Base-by-base conservation (phyloP, 2,329 filamentous ascomycete species). In the Alternaria sp. region DNA sequence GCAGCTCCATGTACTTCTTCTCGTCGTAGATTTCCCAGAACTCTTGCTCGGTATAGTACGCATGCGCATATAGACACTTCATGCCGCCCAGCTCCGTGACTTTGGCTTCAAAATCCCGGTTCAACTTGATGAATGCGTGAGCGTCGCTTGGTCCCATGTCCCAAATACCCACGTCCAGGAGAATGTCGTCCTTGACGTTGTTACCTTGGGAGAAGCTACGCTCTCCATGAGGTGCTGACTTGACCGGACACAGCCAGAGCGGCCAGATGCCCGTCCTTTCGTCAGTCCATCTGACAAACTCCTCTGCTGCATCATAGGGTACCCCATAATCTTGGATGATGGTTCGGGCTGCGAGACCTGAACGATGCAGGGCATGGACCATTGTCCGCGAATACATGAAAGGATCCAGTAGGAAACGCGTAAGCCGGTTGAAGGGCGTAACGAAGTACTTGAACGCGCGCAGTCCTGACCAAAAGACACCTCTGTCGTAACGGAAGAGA, bases 1-100 rank as follows among this genome's bases (percentile, higher is more conserved):
- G 80, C 67, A 92, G 77, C 1, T 71, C 80, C 48, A 88, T 83
- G 74, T 92, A 92, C 83, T 83, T 87, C 23, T 75, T 72, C 46
- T 80, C 77, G 51, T 86, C 81, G 73, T 91, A 91, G 51, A 88
- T 82, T 28, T 79, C 71, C 88, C 89, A 91, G 73, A 91, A 92
- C 72, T 90, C 86, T 1, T 83, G 78, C 72, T 90, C 85, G 17
- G 85, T 84, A 76, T 95, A 96, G 80, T 93, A 96, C 0, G 91
- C 90, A 72, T 94, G 90, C 4, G 92, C 92, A 77, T 96, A 96
- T 21, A 96, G 81, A 88, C 91, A 96, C 80, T 96, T 96, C 82
- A 90, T 87, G 8, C 92, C 92, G 31, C 88, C 87, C 1, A 96
- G 83, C 66, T 87, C 82, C 45, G 82, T 80, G 1, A 94, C 84